Conservation (phyloP, 129 eudicot species). For the Flaveria trinervia region DNA sequence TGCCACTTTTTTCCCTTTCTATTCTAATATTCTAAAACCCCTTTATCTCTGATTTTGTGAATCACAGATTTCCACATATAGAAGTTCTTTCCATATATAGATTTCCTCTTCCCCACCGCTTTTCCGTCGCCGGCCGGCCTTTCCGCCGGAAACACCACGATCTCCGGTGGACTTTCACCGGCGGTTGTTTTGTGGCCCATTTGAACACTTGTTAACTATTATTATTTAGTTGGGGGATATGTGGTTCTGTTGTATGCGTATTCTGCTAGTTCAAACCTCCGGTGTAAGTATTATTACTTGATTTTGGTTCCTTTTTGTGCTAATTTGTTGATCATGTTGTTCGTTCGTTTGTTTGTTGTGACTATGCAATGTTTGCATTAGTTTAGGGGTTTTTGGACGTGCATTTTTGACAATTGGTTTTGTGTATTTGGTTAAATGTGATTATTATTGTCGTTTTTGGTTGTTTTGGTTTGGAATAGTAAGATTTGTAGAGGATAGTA, state of each 20-base stretch:
- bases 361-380: neutral
- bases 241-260: neutral
- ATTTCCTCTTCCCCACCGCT: neutral
- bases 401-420: neutral
- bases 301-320: slow-evolving; percentile 1
- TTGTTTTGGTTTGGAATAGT: neutral
- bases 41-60: slow-evolving; percentile 41
- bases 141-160: slow-evolving; percentile 15
- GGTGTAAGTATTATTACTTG: slow-evolving; percentile 23
- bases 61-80: slow-evolving; percentile 39
- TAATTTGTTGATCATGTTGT: slow-evolving; percentile 15
- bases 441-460: neutral
- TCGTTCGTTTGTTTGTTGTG: neutral
- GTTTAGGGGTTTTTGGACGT: neutral
- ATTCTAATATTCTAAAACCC: slow-evolving; percentile 12
- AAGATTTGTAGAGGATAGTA: neutral
- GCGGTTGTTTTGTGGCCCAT: slow-evolving; percentile 8
- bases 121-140: slow-evolving; percentile 24
- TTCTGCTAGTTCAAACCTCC: slow-evolving; percentile 6
- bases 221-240: neutral
- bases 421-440: neutral
- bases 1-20: slow-evolving; percentile 20
- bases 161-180: neutral
- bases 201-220: neutral
- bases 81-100: slow-evolving; percentile 31